Base-by-base conservation (phyloP, 2,329 filamentous ascomycete genomes). In the Pseudopyrenochaeta lycopersici region DNA sequence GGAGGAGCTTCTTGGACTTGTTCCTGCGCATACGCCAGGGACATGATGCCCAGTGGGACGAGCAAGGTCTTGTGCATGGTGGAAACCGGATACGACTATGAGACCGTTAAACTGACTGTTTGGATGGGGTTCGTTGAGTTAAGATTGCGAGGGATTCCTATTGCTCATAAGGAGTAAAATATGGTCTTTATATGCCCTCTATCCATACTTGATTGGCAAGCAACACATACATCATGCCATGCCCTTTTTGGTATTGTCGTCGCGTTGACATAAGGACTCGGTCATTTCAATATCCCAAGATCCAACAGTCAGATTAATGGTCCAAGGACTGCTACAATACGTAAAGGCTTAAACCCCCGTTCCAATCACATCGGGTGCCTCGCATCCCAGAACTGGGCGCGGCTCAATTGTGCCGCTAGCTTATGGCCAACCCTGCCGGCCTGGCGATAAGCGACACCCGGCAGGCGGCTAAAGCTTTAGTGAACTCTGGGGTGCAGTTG, bases 1-100 rank as follows among this genome's bases (percentile, higher is more conserved):
- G 62, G 64, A 17, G 63, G 55, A 17, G 51, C 58, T 42, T 64
- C 62, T 40, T 52, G 48, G 45, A 64, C 63, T 29, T 60, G 57
- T 6, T 51, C 50, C 35, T 64, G 63, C 4, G 57, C 56, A 15
- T 54, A 35, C 36, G 49, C 42, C 36, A 60, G 39, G 15, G 60
- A 52, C 29, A 54, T 45, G 20, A 64, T 40, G 33, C 53, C 61
- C 35, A 56, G 35, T 20, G 54, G 30, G 12, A 59, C 45, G 42
- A 63, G 29, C 7, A 39, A 20, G 21, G 47, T 33, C n/a, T 47
- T 49, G 45, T 46, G 35, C 45, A 52, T 52, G 27, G 27, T 46
- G 17, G 23, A 4, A 20, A 14, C 21, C 18, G 14, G 14, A 20
- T 21, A 18, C 20, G 36, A 20, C 23, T 9, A 21, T 23, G 36